These are phyloP conservation scores for Cystobasidiaceae sp. DNA, from an alignment of 1,284 basidiomycete species.

Conservation along the genomic window DNA sequence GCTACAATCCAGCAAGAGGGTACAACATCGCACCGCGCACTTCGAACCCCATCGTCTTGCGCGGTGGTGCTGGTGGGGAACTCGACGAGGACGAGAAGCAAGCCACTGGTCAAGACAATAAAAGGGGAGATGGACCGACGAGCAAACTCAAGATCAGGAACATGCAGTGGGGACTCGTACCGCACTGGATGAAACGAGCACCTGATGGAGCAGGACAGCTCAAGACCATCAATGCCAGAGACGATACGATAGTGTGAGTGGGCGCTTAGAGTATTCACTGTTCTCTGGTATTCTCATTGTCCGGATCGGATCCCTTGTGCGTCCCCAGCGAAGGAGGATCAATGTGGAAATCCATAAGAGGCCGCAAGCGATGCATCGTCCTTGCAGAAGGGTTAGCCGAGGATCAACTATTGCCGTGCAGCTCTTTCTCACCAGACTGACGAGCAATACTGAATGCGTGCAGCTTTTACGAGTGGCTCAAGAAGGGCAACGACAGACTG, in stretches of 20 bases:
- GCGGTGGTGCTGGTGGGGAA: slow-evolving; percentile 34
- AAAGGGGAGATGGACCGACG: too few relatives aligned
- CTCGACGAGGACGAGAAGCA: not conserved
- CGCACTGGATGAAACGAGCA: slow-evolving; percentile 67
- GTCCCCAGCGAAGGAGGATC: slow-evolving; percentile 49
- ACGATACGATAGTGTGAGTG: slow-evolving; percentile 70
- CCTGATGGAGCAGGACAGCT: slow-evolving; percentile 55
- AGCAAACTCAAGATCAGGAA: slow-evolving; percentile 56
- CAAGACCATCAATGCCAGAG: slow-evolving; percentile 83
- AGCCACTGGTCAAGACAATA: not conserved
- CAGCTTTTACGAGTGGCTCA: slow-evolving; percentile 89
- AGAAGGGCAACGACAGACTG: slow-evolving; percentile 63
- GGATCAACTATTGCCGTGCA: too few relatives aligned
- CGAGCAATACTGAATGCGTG: slow-evolving; percentile 36
- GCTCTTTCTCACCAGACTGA: too few relatives aligned
- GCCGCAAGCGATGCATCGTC: slow-evolving; percentile 70
- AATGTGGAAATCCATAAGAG: slow-evolving; percentile 71
- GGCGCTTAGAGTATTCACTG: too few relatives aligned
- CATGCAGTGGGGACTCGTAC: slow-evolving; percentile 88
- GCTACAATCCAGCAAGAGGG: slow-evolving; percentile 43
- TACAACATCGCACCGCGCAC: slow-evolving; percentile 65
- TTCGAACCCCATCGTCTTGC: slow-evolving; percentile 61
- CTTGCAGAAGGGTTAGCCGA: slow-evolving; percentile 43
- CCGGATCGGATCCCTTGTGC: too few relatives aligned
- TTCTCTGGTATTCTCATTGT: too few relatives aligned